Percentiles rank a stretch among this genome's conserved stretches.
phyloP scores from a whole-genome alignment of 768 basidiomycete genomes.

The Trametes cubensis region DNA sequence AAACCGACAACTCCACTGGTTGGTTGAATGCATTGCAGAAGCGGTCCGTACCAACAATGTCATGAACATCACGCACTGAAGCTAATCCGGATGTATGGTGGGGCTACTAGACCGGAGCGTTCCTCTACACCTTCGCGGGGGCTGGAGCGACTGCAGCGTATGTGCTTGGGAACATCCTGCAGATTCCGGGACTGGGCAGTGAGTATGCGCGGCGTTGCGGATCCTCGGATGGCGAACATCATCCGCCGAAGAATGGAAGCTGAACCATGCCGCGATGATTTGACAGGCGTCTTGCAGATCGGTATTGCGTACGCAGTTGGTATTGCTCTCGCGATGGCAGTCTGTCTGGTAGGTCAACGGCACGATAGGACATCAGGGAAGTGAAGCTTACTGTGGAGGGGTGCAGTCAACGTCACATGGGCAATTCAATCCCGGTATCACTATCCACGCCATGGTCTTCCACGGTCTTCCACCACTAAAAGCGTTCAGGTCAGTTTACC shows the following conservation, averaged over 20 bases:
- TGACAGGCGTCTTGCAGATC: constrained; percentile 37
- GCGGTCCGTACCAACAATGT: constrained; percentile 24
- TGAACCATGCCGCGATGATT: neutral
- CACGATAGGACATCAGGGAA: neutral
- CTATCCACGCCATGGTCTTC: constrained; percentile 55
- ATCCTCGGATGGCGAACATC: no score
- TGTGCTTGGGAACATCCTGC: constrained; percentile 33
- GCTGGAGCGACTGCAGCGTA: constrained; percentile 38
- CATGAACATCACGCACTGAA: no score
- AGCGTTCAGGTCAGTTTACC: constrained; percentile 46
- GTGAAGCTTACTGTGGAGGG: neutral
- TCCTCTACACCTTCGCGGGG: constrained; percentile 34
- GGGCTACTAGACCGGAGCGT: constrained; percentile 27
- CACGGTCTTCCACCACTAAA: constrained; percentile 56
- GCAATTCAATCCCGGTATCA: constrained; percentile 57
- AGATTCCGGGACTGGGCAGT: constrained; percentile 35
- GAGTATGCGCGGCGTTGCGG: constrained; percentile 15
- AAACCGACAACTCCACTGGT: constrained; percentile 33
- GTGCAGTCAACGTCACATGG: constrained; percentile 38
- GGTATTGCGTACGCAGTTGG: constrained; percentile 44
- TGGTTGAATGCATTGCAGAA: constrained; percentile 36
- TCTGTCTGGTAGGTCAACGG: constrained; percentile 23
- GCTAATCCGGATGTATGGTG: no score
- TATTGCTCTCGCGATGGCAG: constrained; percentile 39
- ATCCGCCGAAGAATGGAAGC: neutral